Evolutionary conservation across 805 yeast genomes (phyloP), one percentile per base, ranked within the genome.

Genomic region (Wickerhamiella qilinensis): DNA sequence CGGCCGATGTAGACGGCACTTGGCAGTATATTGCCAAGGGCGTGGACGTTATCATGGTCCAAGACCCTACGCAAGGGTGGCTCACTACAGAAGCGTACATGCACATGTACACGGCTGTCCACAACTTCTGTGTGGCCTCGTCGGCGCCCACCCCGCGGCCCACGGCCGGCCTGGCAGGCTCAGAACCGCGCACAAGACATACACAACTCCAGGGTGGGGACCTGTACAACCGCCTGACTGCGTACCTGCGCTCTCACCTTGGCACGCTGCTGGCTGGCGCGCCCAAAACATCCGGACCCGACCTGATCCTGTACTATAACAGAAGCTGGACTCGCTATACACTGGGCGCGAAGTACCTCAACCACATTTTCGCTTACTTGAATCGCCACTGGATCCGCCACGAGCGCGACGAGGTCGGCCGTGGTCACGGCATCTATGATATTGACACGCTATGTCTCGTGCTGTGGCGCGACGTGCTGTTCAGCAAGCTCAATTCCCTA

Each of bases 351-450:
- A 80, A 85, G 14, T 81, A 83, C 58, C 62, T 91, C 56, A 85
- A 84, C 57, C 91, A 93, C 55, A 86, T 93, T 4, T 82, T 91
- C 52, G 95, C 88, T 56, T 91, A 91, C 59, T 75, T 91, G 71
- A 91, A 91, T 59, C 71, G 97, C 44, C 91, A 88, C 60, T 91
- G 98, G 98, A 95, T 93, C 33, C 81, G 80, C 49, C 86, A 93
- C 53, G 97, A 88, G 59, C 71, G 97, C 53, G 79, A 84, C 32
- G 96, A 88, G 55, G 96, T 96, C 15, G 51, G 50, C 16, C 44
- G 52, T 17, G 73, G 83, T 51, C 70, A 85, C 46, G 85, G 83
- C 52, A 76, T 91, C 34, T 84, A 75, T 57, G 98, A 91, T 58
- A 93, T 93, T 18, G 77, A 85, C 55, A 84, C 95, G 3, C 65